Conservation (phyloP, 371 early-diverging fungal genomes). For the Apophysomyces ossiformis region DNA sequence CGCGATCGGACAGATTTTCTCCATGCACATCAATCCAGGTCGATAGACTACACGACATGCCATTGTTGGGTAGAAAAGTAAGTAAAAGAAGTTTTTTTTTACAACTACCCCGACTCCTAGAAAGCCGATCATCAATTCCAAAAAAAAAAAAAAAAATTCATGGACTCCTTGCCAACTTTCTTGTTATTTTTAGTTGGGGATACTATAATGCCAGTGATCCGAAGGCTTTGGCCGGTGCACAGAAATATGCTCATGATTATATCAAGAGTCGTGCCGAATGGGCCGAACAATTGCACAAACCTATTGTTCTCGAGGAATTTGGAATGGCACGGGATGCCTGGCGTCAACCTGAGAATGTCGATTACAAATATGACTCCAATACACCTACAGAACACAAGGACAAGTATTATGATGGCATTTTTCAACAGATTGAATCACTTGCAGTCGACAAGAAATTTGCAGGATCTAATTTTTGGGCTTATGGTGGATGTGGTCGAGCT, state of each 20-base stretch:
- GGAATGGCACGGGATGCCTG: constrained; percentile 62
- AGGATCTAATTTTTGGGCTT: constrained; percentile 52
- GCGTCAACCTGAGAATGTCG: constrained; percentile 27
- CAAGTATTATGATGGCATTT: constrained; percentile 46
- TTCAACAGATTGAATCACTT: constrained; percentile 36
- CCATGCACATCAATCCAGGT: constrained; percentile 42
- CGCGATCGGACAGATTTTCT: constrained; percentile 50
- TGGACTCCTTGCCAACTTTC: constrained; percentile 9
- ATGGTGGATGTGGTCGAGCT: constrained; percentile 46
- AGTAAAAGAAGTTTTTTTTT: constrained; percentile 8
- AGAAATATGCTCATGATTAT: constrained; percentile 33
- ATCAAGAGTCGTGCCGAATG: constrained; percentile 40
- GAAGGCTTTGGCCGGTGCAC: constrained; percentile 28
- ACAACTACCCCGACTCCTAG: neutral
- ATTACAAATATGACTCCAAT: constrained; percentile 43
- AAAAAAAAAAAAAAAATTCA: constrained; percentile 2
- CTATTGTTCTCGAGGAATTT: constrained; percentile 62
- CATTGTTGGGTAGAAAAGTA: constrained; percentile 68
- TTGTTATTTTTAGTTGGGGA: constrained; percentile 41
- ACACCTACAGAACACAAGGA: constrained; percentile 56
- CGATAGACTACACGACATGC: constrained; percentile 58
- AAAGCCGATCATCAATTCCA: neutral
- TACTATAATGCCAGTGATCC: constrained; percentile 48
- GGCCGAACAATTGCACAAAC: constrained; percentile 49
- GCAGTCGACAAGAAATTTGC: constrained; percentile 24